Evolutionary conservation across 768 basidiomycete species (phyloP).

Genomic region (Lactarius tabidus): DNA sequence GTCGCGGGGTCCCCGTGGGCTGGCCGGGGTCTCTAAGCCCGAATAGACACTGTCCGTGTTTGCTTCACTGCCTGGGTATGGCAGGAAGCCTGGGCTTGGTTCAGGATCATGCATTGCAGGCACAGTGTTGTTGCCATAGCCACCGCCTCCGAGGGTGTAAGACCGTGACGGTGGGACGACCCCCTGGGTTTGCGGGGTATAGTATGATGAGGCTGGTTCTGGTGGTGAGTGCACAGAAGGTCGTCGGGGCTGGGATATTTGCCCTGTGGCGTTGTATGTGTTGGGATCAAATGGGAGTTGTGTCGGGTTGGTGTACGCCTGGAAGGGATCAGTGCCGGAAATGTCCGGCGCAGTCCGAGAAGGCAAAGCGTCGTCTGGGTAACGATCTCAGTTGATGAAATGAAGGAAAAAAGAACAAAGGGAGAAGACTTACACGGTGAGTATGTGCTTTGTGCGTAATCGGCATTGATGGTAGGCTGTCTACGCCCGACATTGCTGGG

Average conservation of each 20-base stretch:
- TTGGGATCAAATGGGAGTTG: constrained; percentile 35
- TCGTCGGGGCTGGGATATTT: constrained; percentile 24
- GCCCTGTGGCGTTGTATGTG: constrained; percentile 38
- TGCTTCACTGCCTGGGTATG: constrained; percentile 24
- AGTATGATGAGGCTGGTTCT: constrained; percentile 13
- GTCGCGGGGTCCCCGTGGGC: constrained; percentile 7
- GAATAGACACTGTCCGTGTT: constrained; percentile 19
- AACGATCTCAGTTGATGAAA: not conserved
- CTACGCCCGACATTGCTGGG: constrained; percentile 26
- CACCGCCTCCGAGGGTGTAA: constrained; percentile 55
- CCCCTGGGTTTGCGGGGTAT: constrained; percentile 14
- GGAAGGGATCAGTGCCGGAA: constrained; percentile 42
- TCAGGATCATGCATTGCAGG: constrained; percentile 27
- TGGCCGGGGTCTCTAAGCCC: constrained; percentile 1
- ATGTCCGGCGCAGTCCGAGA: constrained; percentile 47
- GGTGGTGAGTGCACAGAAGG: constrained; percentile 9
- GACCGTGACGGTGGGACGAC: constrained; percentile 31
- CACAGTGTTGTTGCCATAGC: constrained; percentile 48
- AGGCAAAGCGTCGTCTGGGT: constrained; percentile 51
- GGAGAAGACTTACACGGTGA: constrained; percentile 41
- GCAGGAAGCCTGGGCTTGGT: constrained; percentile 18
- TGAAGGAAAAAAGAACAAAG: not conserved
- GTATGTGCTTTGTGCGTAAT: constrained; percentile 53
- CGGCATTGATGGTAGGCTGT: constrained; percentile 28
- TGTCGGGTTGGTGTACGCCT: constrained; percentile 32